Base-by-base conservation (phyloP, 176 grass and related monocot species). In the Phyllostachys edulis region DNA sequence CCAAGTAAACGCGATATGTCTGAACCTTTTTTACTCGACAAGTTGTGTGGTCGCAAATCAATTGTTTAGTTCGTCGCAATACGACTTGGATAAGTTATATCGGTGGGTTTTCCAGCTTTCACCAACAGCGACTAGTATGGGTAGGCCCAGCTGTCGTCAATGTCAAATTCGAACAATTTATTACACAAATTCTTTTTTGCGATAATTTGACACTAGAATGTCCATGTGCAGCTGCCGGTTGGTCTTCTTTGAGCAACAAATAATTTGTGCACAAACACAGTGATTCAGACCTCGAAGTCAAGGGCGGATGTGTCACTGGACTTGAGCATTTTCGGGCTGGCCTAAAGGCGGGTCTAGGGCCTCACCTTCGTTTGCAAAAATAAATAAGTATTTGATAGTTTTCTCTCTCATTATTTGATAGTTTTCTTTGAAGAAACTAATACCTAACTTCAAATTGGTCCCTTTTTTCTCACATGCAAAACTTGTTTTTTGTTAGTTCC, bases 151-250 rank as follows among this genome's bases (percentile, higher is more conserved):
- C 41, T 42, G 64, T 39, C 17, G 7, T 16, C 76, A 74, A n/a
- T 75, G 75, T 79, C 21, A 74, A 84, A 82, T 63, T 32, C 14
- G 68, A 73, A 37, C 24, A 47, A 52, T 47, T 73, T 73, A 45
- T 82, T 12, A 7, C 12, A 73, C 40, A 36, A n/a, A n/a, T n/a
- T 23, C 10, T 2, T 72, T 34, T 34, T 34, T 34, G 32, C 32
- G 32, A 34, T 1, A 34, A 34, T 34, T 73, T 73, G 69, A 83
- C 59, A 63, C 44, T 26, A 9, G 20, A 83, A 63, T 71, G 51
- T 63, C 36, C 69, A 64, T 74, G 38, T 23, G 46, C 46, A 37
- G 12, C 17, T 39, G 12, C 78, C 29, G 12, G n/a, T 67, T 54
- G 29, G 63, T 67, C 20, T 51, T 67, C 32, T 67, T 21, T 18